Conservation (phyloP, 805 yeast genomes). For the Tetrapisispora nanseiensis region DNA sequence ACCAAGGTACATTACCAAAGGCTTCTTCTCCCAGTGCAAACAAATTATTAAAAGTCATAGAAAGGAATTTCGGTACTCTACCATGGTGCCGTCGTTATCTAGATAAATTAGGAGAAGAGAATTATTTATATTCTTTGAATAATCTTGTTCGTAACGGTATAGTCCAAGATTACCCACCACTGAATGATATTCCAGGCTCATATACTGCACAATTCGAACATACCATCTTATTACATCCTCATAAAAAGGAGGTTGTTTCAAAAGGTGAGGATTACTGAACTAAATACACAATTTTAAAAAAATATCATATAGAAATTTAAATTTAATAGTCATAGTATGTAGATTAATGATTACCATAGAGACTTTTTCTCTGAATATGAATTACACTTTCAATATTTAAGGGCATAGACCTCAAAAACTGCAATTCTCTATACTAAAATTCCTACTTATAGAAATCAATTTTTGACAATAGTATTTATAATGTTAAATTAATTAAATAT, state of each 20-base stretch:
- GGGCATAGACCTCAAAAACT: neutral
- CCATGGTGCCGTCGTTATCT: constrained; percentile 95
- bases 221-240: constrained; percentile 82
- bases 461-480: no score
- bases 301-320: neutral
- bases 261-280: constrained; percentile 83
- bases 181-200: constrained; percentile 70
- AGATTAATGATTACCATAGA: no score
- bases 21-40: constrained; percentile 57
- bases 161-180: constrained; percentile 91
- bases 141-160: constrained; percentile 75
- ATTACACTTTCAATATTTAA: no score
- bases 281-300: neutral
- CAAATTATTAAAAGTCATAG: constrained; percentile 56
- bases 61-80: constrained; percentile 79
- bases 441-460: no score
- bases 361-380: no score
- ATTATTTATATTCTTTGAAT: constrained; percentile 79
- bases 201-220: constrained; percentile 97
- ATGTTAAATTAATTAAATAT: no score
- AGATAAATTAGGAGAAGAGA: constrained; percentile 86
- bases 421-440: neutral
- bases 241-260: constrained; percentile 86
- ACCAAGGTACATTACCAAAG: constrained; percentile 33
- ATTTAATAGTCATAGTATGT: no score